Percentiles rank a stretch among this genome's conserved stretches.
Evolutionary conservation across 2,329 filamentous ascomycete species (phyloP).

Genomic region (Hypomyces perniciosus): DNA sequence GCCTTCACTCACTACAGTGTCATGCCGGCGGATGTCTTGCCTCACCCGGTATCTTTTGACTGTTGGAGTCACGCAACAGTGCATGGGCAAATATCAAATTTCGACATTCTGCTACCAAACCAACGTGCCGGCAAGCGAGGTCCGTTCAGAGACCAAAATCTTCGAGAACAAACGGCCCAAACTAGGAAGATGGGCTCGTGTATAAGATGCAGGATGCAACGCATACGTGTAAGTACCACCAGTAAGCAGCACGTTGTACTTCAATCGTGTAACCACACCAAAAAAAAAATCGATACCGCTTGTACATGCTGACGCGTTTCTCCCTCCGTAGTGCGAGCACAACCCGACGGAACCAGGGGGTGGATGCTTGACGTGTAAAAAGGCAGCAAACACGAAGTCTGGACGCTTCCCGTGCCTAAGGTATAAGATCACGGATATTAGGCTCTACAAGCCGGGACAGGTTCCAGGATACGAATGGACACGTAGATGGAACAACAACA

Average conservation of each 20-base stretch:
- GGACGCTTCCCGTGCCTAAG: constrained; percentile 52
- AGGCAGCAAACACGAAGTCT: constrained; percentile 43
- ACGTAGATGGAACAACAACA: constrained; percentile 49
- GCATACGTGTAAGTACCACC: constrained; percentile 47
- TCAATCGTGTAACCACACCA: neutral
- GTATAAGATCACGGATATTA: constrained; percentile 55
- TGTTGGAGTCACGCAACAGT: constrained; percentile 17
- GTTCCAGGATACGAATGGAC: constrained; percentile 56
- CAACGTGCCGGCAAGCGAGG: constrained; percentile 37
- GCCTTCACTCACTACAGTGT: constrained; percentile 16
- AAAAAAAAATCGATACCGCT: neutral
- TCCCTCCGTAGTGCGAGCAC: constrained; percentile 42
- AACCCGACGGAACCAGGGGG: constrained; percentile 42
- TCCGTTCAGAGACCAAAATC: constrained; percentile 47
- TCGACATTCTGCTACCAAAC: constrained; percentile 25
- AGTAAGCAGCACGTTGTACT: too few relatives aligned
- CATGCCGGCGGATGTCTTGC: constrained; percentile 6
- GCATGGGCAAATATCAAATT: constrained; percentile 21
- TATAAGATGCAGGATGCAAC: constrained; percentile 56
- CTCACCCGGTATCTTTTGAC: constrained; percentile 8
- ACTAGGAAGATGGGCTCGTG: constrained; percentile 55
- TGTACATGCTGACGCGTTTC: neutral
- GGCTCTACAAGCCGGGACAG: constrained; percentile 52
- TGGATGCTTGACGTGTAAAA: constrained; percentile 49
- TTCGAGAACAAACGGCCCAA: constrained; percentile 49